Percentiles rank a stretch among this genome's conserved stretches.
phyloP scores from a whole-genome alignment of 2,329 filamentous ascomycete genomes.

The Pyricularia sp. region DNA sequence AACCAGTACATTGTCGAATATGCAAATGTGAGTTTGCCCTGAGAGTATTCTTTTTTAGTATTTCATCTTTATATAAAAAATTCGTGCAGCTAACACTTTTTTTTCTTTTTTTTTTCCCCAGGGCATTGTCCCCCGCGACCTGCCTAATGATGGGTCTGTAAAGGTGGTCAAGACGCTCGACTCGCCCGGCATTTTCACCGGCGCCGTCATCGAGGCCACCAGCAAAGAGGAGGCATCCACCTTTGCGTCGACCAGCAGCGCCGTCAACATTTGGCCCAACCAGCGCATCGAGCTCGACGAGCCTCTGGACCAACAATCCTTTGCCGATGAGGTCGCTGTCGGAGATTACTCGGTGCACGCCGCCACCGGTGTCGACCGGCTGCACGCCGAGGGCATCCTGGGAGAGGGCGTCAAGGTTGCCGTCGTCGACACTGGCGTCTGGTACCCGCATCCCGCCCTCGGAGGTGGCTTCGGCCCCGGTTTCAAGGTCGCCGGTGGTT shows the following conservation, averaged over 20 bases:
- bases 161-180: constrained; percentile 1
- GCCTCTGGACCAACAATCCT: not conserved
- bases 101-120: not conserved
- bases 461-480: constrained; percentile 8
- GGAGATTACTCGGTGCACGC: constrained; percentile 7
- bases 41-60: too few relatives aligned
- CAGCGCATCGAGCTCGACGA: not conserved
- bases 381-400: constrained; percentile 6
- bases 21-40: not conserved
- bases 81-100: not conserved
- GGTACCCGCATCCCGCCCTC: constrained; percentile 7
- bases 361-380: constrained; percentile 9
- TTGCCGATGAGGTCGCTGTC: not conserved
- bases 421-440: constrained; percentile 6
- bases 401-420: constrained; percentile 6
- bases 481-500: constrained; percentile 7
- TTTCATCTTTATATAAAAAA: too few relatives aligned
- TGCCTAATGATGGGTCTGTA: not conserved
- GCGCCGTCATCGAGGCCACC: not conserved
- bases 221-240: not conserved
- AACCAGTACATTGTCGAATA: constrained; percentile 3
- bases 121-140: not conserved
- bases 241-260: not conserved
- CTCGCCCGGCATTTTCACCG: constrained; percentile 1
- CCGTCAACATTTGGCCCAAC: constrained; percentile 2